Conservation (phyloP, 2,329 filamentous ascomycete species). For the Myrmaecium sp. region DNA sequence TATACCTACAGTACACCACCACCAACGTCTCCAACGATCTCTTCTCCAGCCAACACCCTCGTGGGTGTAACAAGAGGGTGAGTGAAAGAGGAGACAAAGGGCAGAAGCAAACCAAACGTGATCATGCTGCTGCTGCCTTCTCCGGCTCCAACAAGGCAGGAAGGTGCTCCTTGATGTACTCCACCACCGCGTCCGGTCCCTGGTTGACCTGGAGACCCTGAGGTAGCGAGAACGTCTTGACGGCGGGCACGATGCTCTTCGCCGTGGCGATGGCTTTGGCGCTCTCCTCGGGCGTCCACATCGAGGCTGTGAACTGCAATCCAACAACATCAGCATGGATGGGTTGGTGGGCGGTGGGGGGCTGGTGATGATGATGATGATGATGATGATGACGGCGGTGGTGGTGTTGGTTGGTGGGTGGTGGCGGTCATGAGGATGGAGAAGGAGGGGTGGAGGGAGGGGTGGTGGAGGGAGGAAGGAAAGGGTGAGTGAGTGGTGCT, state of each 20-base stretch:
- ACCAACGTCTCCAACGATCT: no score
- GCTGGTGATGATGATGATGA: no score
- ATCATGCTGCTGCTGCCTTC: not conserved
- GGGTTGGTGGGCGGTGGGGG: not conserved
- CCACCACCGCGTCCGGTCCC: constrained; percentile 39
- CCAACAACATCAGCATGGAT: not conserved
- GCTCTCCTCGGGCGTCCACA: constrained; percentile 37
- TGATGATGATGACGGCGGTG: no score
- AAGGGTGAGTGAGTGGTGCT: not conserved
- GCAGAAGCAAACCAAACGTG: no score
- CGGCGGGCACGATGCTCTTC: constrained; percentile 26
- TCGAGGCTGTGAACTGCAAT: constrained; percentile 42
- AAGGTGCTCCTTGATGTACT: constrained; percentile 30
- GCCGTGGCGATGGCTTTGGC: constrained; percentile 29
- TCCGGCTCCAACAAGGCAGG: constrained; percentile 13
- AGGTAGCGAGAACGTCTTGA: constrained; percentile 36
- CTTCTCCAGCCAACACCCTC: no score
- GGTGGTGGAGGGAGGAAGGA: no score
- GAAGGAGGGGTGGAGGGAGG: constrained; percentile 3
- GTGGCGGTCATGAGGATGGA: constrained; percentile 5
- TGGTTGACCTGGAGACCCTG: constrained; percentile 36
- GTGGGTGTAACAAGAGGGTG: no score
- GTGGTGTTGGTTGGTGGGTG: no score
- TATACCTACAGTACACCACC: no score
- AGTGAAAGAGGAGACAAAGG: no score